A percentile compares a stretch with the other conserved stretches of the same genome.
These are phyloP conservation scores for Sugiyamaella sp. DNA, from an alignment of 1,139 yeast genomes.

Conservation along the genomic window DNA sequence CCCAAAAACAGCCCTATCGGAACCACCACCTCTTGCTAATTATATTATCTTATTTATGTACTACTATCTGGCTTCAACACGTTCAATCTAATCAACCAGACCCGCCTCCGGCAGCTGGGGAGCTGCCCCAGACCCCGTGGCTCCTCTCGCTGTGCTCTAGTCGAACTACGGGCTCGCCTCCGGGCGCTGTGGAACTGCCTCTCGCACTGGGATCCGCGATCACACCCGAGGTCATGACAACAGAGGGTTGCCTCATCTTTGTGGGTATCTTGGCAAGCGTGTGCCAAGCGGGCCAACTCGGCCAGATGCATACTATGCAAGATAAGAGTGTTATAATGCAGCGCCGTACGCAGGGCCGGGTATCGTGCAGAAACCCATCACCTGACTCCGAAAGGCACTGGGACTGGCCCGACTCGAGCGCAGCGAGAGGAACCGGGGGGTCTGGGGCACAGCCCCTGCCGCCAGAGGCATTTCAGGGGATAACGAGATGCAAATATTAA, in stretches of 20 bases:
- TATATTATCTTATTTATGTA: slow-evolving; percentile 2
- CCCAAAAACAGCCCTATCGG: not conserved
- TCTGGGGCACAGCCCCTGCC: slow-evolving; percentile 1
- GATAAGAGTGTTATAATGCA: not conserved
- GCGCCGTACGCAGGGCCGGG: not conserved
- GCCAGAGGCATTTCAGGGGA: not conserved
- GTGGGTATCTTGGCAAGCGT: no score
- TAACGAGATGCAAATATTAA: not conserved
- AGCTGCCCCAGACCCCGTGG: not conserved
- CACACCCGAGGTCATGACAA: no score
- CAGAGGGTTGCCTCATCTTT: no score
- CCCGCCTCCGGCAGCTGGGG: slow-evolving; percentile 1
- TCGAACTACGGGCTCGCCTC: not conserved
- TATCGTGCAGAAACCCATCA: not conserved
- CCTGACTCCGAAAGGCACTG: not conserved
- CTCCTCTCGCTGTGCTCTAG: slow-evolving; percentile 1
- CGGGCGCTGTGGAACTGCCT: no score
- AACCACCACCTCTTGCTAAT: not conserved
- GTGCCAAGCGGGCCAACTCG: no score
- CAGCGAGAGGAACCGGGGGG: not conserved
- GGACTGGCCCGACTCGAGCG: not conserved
- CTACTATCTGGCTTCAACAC: slow-evolving; percentile 15
- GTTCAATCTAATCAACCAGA: not conserved
- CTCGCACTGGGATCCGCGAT: no score
- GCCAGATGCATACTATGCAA: not conserved